Evolutionary conservation across 257 asterid species (phyloP).

Genomic region (Gentiana straminea): DNA sequence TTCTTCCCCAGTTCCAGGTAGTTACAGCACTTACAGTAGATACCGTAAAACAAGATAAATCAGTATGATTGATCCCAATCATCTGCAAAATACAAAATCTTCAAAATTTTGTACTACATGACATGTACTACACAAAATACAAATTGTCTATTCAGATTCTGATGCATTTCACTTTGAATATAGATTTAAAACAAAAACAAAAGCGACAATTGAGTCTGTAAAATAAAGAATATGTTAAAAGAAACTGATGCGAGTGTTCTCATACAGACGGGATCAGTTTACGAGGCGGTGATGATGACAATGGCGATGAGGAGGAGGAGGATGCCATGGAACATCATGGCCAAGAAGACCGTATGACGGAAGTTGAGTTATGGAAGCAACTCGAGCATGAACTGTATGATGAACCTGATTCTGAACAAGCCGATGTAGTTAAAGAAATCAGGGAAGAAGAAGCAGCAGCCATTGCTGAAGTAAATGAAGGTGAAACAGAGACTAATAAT

Average conservation of each 20-base stretch:
- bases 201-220: too few species aligned
- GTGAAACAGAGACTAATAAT: conserved; percentile 14
- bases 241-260: too few species aligned
- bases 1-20: conserved; percentile 29
- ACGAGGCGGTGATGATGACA: conserved; percentile 13
- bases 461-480: conserved; percentile 52
- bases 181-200: too few species aligned
- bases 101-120: too few species aligned
- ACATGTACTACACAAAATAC: too few species aligned
- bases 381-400: conserved; percentile 83
- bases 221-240: too few species aligned
- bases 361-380: conserved; percentile 91
- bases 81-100: too few species aligned
- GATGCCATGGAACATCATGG: conserved; percentile 33
- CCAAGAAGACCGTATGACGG: conserved; percentile 67
- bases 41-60: too few species aligned
- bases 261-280: conserved; percentile 19
- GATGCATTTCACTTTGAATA: too few species aligned
- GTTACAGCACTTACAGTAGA: neutral
- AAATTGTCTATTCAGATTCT: too few species aligned
- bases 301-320: conserved; percentile 20
- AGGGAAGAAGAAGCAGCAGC: conserved; percentile 83
- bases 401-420: conserved; percentile 30
- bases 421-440: conserved; percentile 47
- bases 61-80: too few species aligned